These are phyloP conservation scores for Malania oleifera DNA, from an alignment of 164 flowering plant genomes.

Conservation along the genomic window DNA sequence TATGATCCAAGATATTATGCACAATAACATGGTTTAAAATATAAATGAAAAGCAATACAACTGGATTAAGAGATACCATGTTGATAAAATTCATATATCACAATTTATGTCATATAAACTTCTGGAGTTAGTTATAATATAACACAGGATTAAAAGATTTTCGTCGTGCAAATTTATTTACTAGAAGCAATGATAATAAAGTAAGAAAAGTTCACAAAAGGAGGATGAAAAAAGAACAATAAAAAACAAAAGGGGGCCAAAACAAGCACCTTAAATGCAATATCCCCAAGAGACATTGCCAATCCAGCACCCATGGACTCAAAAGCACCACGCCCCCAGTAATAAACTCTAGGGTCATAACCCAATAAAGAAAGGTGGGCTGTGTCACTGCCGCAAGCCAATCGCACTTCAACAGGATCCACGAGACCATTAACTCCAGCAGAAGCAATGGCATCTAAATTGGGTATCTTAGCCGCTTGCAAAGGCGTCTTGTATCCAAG, in stretches of 20 bases:
- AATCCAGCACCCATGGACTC: slow-evolving; percentile 99
- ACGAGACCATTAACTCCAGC: slow-evolving; percentile 94
- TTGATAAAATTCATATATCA: neutral
- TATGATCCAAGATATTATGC: no score
- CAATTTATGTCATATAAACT: neutral
- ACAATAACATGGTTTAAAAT: no score
- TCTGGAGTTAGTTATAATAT: no score
- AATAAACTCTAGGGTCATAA: slow-evolving; percentile 84
- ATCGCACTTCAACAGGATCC: slow-evolving; percentile 97
- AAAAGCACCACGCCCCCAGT: slow-evolving; percentile 94
- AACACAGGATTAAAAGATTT: no score
- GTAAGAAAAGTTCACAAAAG: no score
- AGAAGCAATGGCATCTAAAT: slow-evolving; percentile 92
- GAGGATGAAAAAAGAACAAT: neutral
- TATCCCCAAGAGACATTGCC: slow-evolving; percentile 97
- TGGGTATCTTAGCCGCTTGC: slow-evolving; percentile 65
- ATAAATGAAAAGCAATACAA: no score
- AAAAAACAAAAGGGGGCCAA: no score
- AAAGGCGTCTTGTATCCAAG: slow-evolving; percentile 71
- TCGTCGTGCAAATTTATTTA: no score
- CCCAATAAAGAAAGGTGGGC: slow-evolving; percentile 93
- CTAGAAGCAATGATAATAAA: no score
- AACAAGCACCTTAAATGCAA: slow-evolving; percentile 79
- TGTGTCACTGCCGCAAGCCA: slow-evolving; percentile 97
- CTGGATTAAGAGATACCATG: no score